Percentiles rank a stretch among this genome's conserved stretches.
Evolutionary conservation across 306 rosid genomes (phyloP).

Genomic region (Fragaria nilgerrensis): DNA sequence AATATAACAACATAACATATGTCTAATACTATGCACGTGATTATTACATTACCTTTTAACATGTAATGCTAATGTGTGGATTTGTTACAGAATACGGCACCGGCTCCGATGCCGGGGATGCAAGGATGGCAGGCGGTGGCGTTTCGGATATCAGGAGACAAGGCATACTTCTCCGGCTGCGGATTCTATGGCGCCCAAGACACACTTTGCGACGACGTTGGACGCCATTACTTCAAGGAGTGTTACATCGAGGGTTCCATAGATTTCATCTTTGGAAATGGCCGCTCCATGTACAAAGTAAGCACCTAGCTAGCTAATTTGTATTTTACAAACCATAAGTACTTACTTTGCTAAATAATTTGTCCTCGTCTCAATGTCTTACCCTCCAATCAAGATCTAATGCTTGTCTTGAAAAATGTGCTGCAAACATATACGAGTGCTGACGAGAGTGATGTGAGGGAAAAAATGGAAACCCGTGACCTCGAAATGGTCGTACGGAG

Average conservation of each 20-base stretch:
- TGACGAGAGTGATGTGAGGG: neutral
- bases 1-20: neutral
- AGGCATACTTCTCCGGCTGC: constrained; percentile 82
- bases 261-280: constrained; percentile 92
- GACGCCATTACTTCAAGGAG: constrained; percentile 91
- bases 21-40: neutral
- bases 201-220: constrained; percentile 88
- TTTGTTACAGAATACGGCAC: constrained; percentile 71
- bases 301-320: neutral
- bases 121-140: constrained; percentile 94
- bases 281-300: constrained; percentile 91
- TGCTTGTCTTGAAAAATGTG: constrained; percentile 6
- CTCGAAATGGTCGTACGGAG: neutral
- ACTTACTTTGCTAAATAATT: neutral
- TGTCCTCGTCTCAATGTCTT: neutral
- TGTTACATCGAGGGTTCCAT: constrained; percentile 87
- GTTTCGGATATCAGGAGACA: constrained; percentile 77
- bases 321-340: neutral
- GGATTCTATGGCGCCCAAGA: constrained; percentile 91
- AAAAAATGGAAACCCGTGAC: constrained; percentile 11
- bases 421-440: neutral
- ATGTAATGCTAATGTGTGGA: neutral
- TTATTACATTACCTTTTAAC: neutral
- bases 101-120: constrained; percentile 95
- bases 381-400: neutral